phyloP scores from a whole-genome alignment of 306 rosid species.

The Vigna unguiculata region DNA sequence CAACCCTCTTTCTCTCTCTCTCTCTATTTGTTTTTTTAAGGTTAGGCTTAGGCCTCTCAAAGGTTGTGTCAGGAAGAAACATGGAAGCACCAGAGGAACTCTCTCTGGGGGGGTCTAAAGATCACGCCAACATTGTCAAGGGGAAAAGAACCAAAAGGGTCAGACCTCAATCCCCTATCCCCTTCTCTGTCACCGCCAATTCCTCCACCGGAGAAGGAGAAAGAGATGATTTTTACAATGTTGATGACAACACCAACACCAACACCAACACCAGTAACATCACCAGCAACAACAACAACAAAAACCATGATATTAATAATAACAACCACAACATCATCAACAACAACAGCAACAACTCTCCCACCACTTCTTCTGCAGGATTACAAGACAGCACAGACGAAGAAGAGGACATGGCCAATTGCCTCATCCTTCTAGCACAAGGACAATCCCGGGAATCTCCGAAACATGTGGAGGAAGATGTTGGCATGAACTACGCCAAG shows the following conservation, averaged over 20 bases:
- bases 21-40: conserved; percentile 17
- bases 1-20: conserved; percentile 42
- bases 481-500: conserved; percentile 41
- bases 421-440: conserved; percentile 82
- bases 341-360: conserved; percentile 32
- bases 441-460: conserved; percentile 63
- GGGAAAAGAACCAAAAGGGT: conserved; percentile 93
- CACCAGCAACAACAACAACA: conserved; percentile 3
- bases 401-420: conserved; percentile 91
- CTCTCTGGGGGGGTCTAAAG: conserved; percentile 58
- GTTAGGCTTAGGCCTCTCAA: conserved; percentile 16
- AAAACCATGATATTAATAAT: background rate
- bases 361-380: conserved; percentile 55
- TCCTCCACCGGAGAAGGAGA: conserved; percentile 55
- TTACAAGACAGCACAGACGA: conserved; percentile 59
- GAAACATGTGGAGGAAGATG: conserved; percentile 41
- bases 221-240: conserved; percentile 26
- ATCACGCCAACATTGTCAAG: conserved; percentile 61
- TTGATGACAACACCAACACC: background rate
- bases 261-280: background rate
- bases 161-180: conserved; percentile 88
- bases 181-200: conserved; percentile 56
- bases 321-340: conserved; percentile 16
- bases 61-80: conserved; percentile 43
- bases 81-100: conserved; percentile 75